Base-by-base conservation (phyloP, 495 filamentous ascomycete genomes). In the Aspergillus steynii region DNA sequence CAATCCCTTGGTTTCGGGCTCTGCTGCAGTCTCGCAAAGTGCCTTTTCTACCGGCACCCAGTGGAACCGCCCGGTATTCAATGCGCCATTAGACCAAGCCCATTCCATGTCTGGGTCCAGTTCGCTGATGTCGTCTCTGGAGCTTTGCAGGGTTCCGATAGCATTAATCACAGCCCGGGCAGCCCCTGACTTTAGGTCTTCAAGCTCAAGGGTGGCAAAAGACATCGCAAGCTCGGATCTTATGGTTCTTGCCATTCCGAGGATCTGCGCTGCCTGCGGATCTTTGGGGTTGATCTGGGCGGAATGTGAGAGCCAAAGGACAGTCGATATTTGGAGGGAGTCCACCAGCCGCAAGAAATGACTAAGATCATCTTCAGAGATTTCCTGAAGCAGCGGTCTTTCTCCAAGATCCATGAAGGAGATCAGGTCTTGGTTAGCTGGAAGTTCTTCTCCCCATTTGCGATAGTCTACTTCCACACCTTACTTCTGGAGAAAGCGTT, bases 151-250 rank as follows among this genome's bases (percentile, higher is more conserved):
- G 7, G 65, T 61, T 1, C 63, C 31, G 34, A 72, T 71, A 4
- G 71, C 57, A 15, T 71, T 56, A 10, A 66, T 37, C 12, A 71
- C 42, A 15, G 58, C 58, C 0, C 69, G 52, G 0, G 63, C 47
- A 4, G 71, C 55, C 12, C 47, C 32, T 0, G 47, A 47, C 5
- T 59, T 53, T 5, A 72, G 31, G 15, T 56, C 14, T 6, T 80
- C 75, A 6, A 80, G 53, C 61, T 84, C 80, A 4, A 74, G 66
- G 0, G 78, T 82, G 14, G 74, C 71, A 54, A 83, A 74, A n/a
- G 77, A 66, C 0, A 80, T 51, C 1, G 64, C 27, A 34, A 76
- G 55, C 64, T 83, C 81, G 1, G 66, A 64, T 7, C 82, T 72
- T 2, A 82, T 61, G 0, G 76, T 73, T 25, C 82, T 62, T 4